A percentile compares a stretch with the other conserved stretches of the same genome.
Evolutionary conservation across 202 grass and related monocot genomes (phyloP).

Genomic region (Saccharum hybrid): DNA sequence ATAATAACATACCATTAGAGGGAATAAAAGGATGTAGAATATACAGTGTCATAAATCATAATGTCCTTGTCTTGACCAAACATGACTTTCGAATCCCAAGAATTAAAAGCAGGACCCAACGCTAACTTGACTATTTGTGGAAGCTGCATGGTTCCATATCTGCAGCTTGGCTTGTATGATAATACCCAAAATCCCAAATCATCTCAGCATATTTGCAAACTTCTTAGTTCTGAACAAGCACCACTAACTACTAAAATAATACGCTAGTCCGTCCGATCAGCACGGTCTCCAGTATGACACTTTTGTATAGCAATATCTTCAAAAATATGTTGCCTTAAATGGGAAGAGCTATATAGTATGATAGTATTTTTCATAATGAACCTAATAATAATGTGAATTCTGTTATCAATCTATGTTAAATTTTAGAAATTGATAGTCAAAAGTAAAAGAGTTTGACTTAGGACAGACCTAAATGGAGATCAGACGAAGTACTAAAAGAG

Average conservation of each 20-base stretch:
- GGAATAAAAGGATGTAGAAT: background rate
- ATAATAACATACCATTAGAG: background rate
- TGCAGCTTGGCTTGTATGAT: conserved; percentile 22
- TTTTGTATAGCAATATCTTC: background rate
- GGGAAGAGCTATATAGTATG: background rate
- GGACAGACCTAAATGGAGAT: background rate
- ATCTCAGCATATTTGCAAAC: conserved; percentile 20
- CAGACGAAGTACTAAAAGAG: background rate
- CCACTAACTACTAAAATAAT: background rate
- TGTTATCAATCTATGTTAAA: background rate
- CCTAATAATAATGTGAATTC: background rate
- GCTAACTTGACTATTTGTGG: conserved; percentile 21
- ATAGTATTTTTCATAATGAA: background rate
- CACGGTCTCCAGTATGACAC: background rate
- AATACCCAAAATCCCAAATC: background rate
- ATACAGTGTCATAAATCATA: background rate
- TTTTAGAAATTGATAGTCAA: background rate
- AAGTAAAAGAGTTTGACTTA: background rate
- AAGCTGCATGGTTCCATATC: conserved; percentile 9
- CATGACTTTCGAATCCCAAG: conserved; percentile 12
- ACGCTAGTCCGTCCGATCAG: background rate
- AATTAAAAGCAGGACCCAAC: conserved; percentile 38
- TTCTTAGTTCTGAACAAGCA: conserved; percentile 30
- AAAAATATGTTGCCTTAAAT: background rate
- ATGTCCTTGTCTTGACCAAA: conserved; percentile 35